Evolutionary conservation across 2,329 filamentous ascomycete species (phyloP), one percentile per base, ranked within the genome.

Genomic region (Sphaerulina musiva): DNA sequence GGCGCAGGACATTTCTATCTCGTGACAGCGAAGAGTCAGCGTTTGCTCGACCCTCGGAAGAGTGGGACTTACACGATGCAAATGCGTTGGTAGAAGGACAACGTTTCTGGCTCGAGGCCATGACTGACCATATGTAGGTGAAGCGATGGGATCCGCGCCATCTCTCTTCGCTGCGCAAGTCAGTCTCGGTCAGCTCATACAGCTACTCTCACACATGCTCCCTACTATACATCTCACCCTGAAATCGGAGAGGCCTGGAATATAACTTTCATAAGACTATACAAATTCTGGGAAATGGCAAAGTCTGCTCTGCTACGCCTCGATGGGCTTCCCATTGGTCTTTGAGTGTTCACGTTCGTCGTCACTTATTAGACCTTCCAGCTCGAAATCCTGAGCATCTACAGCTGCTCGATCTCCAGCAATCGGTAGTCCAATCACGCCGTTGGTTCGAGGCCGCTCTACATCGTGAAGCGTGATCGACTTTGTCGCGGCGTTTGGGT

Each of bases 311-410:
- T 38, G 12, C 12, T 38, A 36, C n/a, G 48, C 48, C 5, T 23
- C 51, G 29, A 36, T 46, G 9, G 53, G 46, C 20, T 56, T 52
- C 1, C 58, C 56, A 46, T 60, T 59, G 26, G 45, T 34, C 51
- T 60, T 57, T 6, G 38, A 26, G 14, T 52, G 34, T 20, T 57
- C 49, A 43, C 48, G 52, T 23, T 85, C 85, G 49, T 95, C 90
- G 43, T 95, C 91, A 54, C 87, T 93, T 69, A 91, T 91, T 39
- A 98, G 73, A 0, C 89, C 92, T 56, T 93, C 89, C 1, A 98
- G 78, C 72, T 97, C 93, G 69, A 95, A 98, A 63, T 95, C 90
- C 68, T 96, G 86, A 0, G 88, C 91, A 67, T 95, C 91, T 31
- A 82, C 78, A 38, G 92, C 76, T 57, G 81, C 81, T 9, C 77